phyloP scores from a whole-genome alignment of 805 yeast species.

The Saccharomycopsis sp. region DNA sequence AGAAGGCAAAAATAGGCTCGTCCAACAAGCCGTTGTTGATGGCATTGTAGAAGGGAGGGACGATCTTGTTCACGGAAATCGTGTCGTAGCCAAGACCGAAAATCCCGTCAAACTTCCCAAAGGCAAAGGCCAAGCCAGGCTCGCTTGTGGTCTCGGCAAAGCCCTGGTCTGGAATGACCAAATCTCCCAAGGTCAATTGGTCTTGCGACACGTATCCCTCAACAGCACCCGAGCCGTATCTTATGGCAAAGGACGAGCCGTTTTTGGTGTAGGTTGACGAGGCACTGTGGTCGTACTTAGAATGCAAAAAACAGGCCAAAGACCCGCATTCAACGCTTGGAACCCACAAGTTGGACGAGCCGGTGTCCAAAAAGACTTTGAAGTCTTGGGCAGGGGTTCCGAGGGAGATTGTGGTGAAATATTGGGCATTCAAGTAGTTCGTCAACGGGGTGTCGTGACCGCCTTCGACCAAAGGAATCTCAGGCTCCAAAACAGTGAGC shows the following conservation, averaged over 20 bases:
- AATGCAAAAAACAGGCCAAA: constrained; percentile 90
- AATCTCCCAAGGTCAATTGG: constrained; percentile 70
- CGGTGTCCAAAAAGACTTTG: constrained; percentile 93
- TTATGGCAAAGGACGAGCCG: constrained; percentile 79
- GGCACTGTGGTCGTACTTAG: constrained; percentile 77
- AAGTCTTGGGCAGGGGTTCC: constrained; percentile 94
- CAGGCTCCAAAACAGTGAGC: constrained; percentile 19
- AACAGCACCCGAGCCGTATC: constrained; percentile 88
- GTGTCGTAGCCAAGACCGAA: constrained; percentile 91
- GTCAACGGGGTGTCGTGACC: constrained; percentile 79
- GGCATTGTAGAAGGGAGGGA: constrained; percentile 93
- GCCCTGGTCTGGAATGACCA: constrained; percentile 79
- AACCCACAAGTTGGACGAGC: constrained; percentile 95
- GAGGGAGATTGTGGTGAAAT: constrained; percentile 80
- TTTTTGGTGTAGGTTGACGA: constrained; percentile 84
- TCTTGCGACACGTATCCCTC: constrained; percentile 92
- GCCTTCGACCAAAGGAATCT: constrained; percentile 27
- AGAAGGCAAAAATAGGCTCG: constrained; percentile 79
- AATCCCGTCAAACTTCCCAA: constrained; percentile 98
- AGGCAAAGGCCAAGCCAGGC: constrained; percentile 97
- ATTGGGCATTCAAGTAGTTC: constrained; percentile 93
- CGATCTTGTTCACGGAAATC: constrained; percentile 80
- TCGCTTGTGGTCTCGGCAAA: constrained; percentile 97
- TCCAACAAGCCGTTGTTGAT: constrained; percentile 75
- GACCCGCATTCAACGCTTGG: constrained; percentile 86